Percentiles rank a stretch among this genome's conserved stretches.
These are phyloP conservation scores for Candida hispaniensis DNA, from an alignment of 805 yeast genomes.

Conservation along the genomic window DNA sequence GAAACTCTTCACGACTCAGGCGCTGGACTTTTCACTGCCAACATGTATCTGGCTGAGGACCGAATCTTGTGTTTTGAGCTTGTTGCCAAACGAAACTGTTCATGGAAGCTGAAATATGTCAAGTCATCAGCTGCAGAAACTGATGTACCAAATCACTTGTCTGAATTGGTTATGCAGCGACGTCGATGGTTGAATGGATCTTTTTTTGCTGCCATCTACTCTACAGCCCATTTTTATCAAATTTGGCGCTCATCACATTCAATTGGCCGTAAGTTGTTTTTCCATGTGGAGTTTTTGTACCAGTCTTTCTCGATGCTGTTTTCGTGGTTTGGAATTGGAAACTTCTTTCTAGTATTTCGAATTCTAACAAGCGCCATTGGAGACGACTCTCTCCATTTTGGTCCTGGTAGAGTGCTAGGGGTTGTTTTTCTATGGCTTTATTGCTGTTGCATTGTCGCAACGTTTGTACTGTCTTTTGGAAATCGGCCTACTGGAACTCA, in stretches of 20 bases:
- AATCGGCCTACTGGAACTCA: constrained; percentile 89
- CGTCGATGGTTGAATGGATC: constrained; percentile 97
- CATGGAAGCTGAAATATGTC: constrained; percentile 77
- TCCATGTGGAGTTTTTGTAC: constrained; percentile 71
- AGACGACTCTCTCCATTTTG: constrained; percentile 46
- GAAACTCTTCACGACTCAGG: constrained; percentile 64
- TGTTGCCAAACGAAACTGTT: constrained; percentile 66
- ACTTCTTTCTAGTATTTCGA: constrained; percentile 81
- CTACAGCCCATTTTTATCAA: constrained; percentile 64
- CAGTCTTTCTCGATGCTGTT: constrained; percentile 64
- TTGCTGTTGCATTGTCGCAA: constrained; percentile 65
- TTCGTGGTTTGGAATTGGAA: constrained; percentile 88
- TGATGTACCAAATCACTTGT: constrained; percentile 83
- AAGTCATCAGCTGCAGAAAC: constrained; percentile 85
- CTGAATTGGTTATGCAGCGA: constrained; percentile 83
- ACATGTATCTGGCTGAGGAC: constrained; percentile 97
- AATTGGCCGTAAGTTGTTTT: constrained; percentile 49
- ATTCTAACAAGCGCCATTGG: constrained; percentile 75
- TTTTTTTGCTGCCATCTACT: constrained; percentile 85
- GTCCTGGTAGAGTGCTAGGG: constrained; percentile 66
- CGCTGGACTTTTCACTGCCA: constrained; percentile 80
- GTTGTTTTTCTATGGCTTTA: constrained; percentile 80
- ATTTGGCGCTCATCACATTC: constrained; percentile 73
- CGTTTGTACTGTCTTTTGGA: constrained; percentile 85
- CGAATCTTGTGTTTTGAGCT: constrained; percentile 89